Evolutionary conservation across 148 eudicot species (phyloP).

Genomic region (Polygonum maritimum): DNA sequence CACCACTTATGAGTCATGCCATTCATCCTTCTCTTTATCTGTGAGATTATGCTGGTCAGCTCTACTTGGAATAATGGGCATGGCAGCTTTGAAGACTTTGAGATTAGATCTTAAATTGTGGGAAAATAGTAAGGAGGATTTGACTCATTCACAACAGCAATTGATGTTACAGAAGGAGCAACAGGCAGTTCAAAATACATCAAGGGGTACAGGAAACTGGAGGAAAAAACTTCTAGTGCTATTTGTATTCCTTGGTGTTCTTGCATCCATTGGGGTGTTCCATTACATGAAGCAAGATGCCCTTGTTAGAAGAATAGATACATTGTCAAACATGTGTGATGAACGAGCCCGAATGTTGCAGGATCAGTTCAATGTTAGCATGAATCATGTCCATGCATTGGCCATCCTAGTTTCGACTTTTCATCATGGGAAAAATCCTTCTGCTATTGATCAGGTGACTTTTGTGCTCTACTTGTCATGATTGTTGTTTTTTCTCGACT

Average conservation of each 20-base stretch:
- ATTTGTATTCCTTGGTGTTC: background rate
- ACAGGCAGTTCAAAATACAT: conserved; percentile 9
- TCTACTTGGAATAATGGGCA: background rate
- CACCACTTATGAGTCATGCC: background rate
- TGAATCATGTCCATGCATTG: conserved; percentile 93
- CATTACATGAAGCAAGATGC: conserved; percentile 6
- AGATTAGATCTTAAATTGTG: background rate
- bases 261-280: background rate
- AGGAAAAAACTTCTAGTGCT: background rate
- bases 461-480: conserved; percentile 1
- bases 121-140: background rate
- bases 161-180: background rate
- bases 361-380: conserved; percentile 92
- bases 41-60: background rate
- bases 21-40: conserved; percentile 3
- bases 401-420: conserved; percentile 84
- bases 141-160: conserved; percentile 25
- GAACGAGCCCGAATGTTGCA: conserved; percentile 92
- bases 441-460: conserved; percentile 79
- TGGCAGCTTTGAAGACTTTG: background rate
- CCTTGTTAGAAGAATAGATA: conserved; percentile 34
- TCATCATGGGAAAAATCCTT: conserved; percentile 71
- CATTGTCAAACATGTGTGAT: conserved; percentile 80
- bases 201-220: conserved; percentile 5
- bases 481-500: background rate